These are phyloP conservation scores for Arctium lappa DNA, from an alignment of 129 eudicot species.

Conservation along the genomic window DNA sequence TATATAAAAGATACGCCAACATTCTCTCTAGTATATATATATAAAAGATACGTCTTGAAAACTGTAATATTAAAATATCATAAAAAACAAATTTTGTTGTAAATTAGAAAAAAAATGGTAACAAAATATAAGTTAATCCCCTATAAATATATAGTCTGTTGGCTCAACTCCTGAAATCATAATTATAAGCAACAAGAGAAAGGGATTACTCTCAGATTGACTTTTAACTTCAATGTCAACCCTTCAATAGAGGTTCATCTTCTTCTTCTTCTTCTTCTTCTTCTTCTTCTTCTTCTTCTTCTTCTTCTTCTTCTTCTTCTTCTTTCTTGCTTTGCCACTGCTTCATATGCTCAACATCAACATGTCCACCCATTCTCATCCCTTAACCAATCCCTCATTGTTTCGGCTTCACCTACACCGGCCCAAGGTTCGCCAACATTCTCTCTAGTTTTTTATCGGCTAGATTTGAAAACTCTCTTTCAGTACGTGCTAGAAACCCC, in stretches of 20 bases:
- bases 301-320: not conserved
- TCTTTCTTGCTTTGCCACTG: slow-evolving; percentile 30
- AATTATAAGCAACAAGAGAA: not conserved
- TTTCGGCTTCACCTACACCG: slow-evolving; percentile 35
- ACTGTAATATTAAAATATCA: not conserved
- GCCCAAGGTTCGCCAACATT: not conserved
- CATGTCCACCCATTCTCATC: slow-evolving; percentile 28
- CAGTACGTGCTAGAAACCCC: not conserved
- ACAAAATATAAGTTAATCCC: not conserved
- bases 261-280: not conserved
- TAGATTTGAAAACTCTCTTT: not conserved
- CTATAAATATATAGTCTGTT: slow-evolving; percentile 15
- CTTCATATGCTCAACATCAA: slow-evolving; percentile 38
- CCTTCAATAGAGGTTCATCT: slow-evolving; percentile 25
- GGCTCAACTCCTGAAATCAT: slow-evolving; percentile 14
- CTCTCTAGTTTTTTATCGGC: not conserved
- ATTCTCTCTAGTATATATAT: too few species aligned
- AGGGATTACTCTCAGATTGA: not conserved
- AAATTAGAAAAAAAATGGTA: not conserved
- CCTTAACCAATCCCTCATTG: slow-evolving; percentile 43
- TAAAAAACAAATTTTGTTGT: not conserved
- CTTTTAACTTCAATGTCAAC: slow-evolving; percentile 24
- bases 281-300: slow-evolving; percentile 9
- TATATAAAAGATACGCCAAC: too few species aligned
- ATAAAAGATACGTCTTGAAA: not conserved